These are phyloP conservation scores for Glycine soja DNA, from an alignment of 306 rosid genomes.

Conservation along the genomic window DNA sequence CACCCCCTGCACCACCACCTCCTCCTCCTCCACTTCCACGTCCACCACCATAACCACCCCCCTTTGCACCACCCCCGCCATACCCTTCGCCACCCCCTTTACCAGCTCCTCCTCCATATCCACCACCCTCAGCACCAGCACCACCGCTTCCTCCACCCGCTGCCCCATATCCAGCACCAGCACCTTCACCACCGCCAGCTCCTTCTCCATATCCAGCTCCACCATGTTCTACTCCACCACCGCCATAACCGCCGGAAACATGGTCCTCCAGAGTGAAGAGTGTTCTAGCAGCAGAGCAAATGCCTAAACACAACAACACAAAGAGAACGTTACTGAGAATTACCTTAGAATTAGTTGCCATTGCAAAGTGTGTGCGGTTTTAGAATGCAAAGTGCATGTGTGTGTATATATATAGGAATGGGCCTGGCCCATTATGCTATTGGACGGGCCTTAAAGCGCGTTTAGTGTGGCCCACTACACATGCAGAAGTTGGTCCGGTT, in stretches of 20 bases:
- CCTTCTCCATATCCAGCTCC: constrained; percentile 53
- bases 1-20: constrained; percentile 33
- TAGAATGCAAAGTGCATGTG: not conserved
- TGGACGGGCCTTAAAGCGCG: constrained; percentile 41
- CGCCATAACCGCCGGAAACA: constrained; percentile 38
- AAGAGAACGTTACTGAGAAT: constrained; percentile 31
- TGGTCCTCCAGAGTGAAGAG: constrained; percentile 45
- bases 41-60: constrained; percentile 50
- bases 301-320: constrained; percentile 51
- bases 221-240: constrained; percentile 42
- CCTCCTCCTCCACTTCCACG: constrained; percentile 47
- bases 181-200: constrained; percentile 55
- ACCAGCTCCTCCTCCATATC: constrained; percentile 4
- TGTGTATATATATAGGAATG: constrained; percentile 44
- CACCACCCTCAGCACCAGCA: constrained; percentile 44
- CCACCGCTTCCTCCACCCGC: constrained; percentile 37
- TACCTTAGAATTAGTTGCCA: constrained; percentile 48
- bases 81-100: constrained; percentile 41
- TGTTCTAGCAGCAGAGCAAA: constrained; percentile 59
- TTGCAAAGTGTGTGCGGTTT: not conserved
- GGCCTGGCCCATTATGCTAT: not conserved
- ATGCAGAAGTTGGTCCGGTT: constrained; percentile 51
- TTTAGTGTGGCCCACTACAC: constrained; percentile 42
- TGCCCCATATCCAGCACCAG: constrained; percentile 50
- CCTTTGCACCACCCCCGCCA: constrained; percentile 51